Conservation (phyloP, 106 monocot genomes). For the Xerophyta viscosa region DNA sequence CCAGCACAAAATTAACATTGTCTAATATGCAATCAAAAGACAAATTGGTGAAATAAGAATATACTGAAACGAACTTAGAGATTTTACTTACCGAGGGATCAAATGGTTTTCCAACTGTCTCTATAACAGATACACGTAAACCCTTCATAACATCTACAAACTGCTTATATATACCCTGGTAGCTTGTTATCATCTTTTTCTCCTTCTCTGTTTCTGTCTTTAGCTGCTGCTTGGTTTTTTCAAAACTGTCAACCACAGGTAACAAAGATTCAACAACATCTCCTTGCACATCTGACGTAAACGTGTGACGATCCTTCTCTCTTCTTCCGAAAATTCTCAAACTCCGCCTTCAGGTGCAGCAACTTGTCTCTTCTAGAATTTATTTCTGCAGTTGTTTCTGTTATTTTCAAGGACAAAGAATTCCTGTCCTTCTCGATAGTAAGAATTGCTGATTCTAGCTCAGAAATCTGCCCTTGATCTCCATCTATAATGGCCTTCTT, state of each 20-base stretch:
- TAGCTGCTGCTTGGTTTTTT: slow-evolving; percentile 48
- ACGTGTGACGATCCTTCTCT: slow-evolving; percentile 56
- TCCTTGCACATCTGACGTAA: slow-evolving; percentile 50
- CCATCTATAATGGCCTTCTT: slow-evolving; percentile 68
- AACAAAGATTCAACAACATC: slow-evolving; percentile 78
- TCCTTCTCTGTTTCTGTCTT: slow-evolving; percentile 88
- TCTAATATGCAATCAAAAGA: neutral
- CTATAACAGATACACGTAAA: slow-evolving; percentile 62
- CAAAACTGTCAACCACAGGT: slow-evolving; percentile 87
- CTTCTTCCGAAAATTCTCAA: slow-evolving; percentile 84
- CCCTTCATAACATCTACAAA: slow-evolving; percentile 87
- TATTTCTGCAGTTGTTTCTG: slow-evolving; percentile 42
- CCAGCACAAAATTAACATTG: too few relatives aligned
- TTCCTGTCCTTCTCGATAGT: slow-evolving; percentile 47
- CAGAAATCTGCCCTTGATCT: slow-evolving; percentile 40
- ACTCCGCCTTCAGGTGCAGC: slow-evolving; percentile 80
- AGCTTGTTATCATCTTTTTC: slow-evolving; percentile 65
- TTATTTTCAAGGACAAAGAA: slow-evolving; percentile 28
- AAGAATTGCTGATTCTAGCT: slow-evolving; percentile 51
- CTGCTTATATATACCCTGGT: slow-evolving; percentile 97
- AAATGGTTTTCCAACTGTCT: slow-evolving; percentile 80
- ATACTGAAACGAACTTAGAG: neutral
- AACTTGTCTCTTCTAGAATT: slow-evolving; percentile 40
- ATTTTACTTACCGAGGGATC: slow-evolving; percentile 79
- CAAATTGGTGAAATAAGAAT: neutral